These are phyloP conservation scores for Hibiscus mutabilis DNA, from an alignment of 345 rosid genomes.

Conservation along the genomic window DNA sequence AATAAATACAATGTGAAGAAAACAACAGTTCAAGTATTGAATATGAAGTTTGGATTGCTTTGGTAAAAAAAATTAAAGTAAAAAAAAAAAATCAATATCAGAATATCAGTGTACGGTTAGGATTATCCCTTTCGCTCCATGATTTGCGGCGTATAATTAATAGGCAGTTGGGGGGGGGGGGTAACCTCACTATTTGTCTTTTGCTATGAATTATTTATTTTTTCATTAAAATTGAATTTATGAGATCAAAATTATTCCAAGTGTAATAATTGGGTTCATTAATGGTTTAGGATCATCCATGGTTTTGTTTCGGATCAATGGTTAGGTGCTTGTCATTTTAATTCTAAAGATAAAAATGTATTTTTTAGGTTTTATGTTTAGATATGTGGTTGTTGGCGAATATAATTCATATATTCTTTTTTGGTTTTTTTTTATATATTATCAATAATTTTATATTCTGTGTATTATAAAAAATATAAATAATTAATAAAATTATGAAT, in stretches of 20 bases:
- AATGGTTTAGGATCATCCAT: not conserved
- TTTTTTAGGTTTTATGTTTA: too few relatives aligned
- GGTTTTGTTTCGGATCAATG: too few relatives aligned
- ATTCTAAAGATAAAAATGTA: too few relatives aligned
- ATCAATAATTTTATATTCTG: too few relatives aligned
- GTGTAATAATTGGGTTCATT: not conserved
- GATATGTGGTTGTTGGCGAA: too few relatives aligned
- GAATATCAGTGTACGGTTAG: not conserved
- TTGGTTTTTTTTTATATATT: too few relatives aligned
- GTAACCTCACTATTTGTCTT: not conserved
- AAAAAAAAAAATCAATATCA: not conserved
- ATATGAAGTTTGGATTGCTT: not conserved
- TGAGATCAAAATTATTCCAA: not conserved
- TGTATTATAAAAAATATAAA: too few relatives aligned
- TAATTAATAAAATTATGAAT: too few relatives aligned
- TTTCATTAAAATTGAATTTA: not conserved
- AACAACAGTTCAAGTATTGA: not conserved
- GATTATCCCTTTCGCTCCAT: conserved; percentile 7
- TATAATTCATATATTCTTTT: too few relatives aligned
- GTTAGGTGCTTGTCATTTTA: too few relatives aligned
- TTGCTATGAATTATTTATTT: not conserved
- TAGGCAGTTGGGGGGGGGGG: not conserved
- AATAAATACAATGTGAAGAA: not conserved
- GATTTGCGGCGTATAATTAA: conserved; percentile 14
- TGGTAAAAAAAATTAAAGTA: not conserved